phyloP scores from a whole-genome alignment of 1,284 basidiomycete genomes.

The Phaffia rhodozyma region DNA sequence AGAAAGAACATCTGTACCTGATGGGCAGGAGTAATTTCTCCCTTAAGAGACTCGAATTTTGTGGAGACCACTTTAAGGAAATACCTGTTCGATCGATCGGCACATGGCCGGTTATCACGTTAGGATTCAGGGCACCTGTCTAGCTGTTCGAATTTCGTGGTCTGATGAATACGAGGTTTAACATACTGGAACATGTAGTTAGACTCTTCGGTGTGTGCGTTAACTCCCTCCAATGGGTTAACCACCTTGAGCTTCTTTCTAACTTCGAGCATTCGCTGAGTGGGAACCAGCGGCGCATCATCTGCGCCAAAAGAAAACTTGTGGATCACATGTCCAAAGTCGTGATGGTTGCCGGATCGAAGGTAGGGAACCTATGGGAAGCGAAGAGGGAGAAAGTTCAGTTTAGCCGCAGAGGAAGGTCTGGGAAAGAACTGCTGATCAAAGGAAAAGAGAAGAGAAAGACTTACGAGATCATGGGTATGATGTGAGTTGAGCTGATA shows the following conservation, averaged over 20 bases:
- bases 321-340: slow-evolving; percentile 86
- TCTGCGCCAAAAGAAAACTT: slow-evolving; percentile 72
- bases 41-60: slow-evolving; percentile 69
- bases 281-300: slow-evolving; percentile 16
- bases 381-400: background rate
- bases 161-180: no score
- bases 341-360: slow-evolving; percentile 70
- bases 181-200: slow-evolving; percentile 67
- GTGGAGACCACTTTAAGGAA: slow-evolving; percentile 96
- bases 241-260: slow-evolving; percentile 63
- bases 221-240: slow-evolving; percentile 68
- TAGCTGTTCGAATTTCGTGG: no score
- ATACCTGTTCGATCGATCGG: slow-evolving; percentile 41
- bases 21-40: slow-evolving; percentile 41
- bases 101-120: no score
- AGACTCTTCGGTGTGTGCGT: slow-evolving; percentile 49
- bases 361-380: slow-evolving; percentile 61
- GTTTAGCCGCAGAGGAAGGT: background rate
- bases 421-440: background rate
- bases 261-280: slow-evolving; percentile 42
- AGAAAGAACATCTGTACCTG: background rate
- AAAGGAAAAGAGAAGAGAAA: background rate
- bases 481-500: slow-evolving; percentile 78
- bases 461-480: slow-evolving; percentile 66
- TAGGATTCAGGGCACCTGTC: background rate